Percentiles rank a stretch among this genome's conserved stretches.
phyloP scores from a whole-genome alignment of 768 basidiomycete genomes.

The Boletus subparvulus region DNA sequence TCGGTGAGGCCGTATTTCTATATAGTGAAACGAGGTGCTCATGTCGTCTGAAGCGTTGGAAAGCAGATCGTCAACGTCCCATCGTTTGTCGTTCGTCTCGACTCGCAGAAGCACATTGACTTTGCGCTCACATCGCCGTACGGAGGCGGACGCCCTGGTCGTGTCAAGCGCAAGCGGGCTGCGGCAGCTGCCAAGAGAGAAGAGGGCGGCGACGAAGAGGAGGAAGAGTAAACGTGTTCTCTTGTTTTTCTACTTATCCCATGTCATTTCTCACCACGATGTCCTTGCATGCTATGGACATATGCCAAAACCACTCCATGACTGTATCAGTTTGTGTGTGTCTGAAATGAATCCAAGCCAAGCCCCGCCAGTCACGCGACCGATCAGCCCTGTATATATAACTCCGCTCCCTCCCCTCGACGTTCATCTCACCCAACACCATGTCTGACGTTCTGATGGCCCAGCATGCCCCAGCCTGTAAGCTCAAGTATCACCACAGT shows the following conservation, averaged over 20 bases:
- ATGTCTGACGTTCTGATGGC: constrained; percentile 32
- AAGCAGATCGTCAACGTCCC: constrained; percentile 99
- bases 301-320: constrained; percentile 30
- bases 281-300: constrained; percentile 34
- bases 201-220: constrained; percentile 86
- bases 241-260: constrained; percentile 25
- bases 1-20: constrained; percentile 56
- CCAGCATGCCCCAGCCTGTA: constrained; percentile 52
- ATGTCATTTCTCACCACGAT: constrained; percentile 25
- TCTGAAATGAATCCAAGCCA: background rate
- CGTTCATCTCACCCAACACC: constrained; percentile 9
- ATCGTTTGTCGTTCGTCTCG: constrained; percentile 97
- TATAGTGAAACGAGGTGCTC: background rate
- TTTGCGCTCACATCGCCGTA: constrained; percentile 96
- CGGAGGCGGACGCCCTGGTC: constrained; percentile 91
- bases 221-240: constrained; percentile 65
- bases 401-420: constrained; percentile 13
- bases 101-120: constrained; percentile 99
- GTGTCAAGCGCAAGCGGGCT: constrained; percentile 98
- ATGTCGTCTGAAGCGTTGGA: constrained; percentile 66
- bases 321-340: constrained; percentile 5
- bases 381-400: background rate
- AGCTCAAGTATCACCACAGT: constrained; percentile 16
- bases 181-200: constrained; percentile 90
- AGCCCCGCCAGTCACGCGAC: constrained; percentile 6